Base-by-base conservation (phyloP, 257 asterid species). In the Primulina eburnea region DNA sequence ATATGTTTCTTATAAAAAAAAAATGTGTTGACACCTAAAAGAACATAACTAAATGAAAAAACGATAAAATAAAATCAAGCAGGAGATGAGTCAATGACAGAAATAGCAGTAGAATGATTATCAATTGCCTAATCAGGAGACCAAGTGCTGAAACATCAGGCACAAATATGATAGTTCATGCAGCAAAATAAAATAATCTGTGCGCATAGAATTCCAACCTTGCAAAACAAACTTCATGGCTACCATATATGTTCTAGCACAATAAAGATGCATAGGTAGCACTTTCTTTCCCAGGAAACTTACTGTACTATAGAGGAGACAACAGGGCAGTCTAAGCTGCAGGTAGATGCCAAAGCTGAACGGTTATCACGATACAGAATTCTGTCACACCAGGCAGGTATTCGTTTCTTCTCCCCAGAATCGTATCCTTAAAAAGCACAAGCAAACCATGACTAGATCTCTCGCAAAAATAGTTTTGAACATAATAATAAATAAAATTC, bases 301-400 rank as follows among this genome's bases (percentile, higher is more conserved):
- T 88, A 94, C 99, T 73, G 93, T 78, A 84, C 60, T 76, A 81
- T 74, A 62, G 96, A 84, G 9, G 95, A 81, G 68, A 86, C 99
- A 32, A 94, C 88, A 14, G 99, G 99, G 79, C 96, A 94, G 61
- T 94, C 96, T 77, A 94, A 84, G 87, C 91, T 84, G 87, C 97
- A 94, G 21, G 84, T 64, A 60, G 96, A 80, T 24, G 38, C 84
- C 68, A 92, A 80, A 76, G 85, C 78, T 60, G 89, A 79, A 47
- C 99, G 93, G 77, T 79, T 86, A 77, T 94, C 99, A 53, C 97
- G 96, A 80, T 85, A 91, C 82, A 94, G 70, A 64, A 94, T 91
- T 77, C 99, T 88, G 82, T 94, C 99, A 75, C 99, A 94, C 99
- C 99, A 94, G 50, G 99, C 99, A 72, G 99, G 99, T 76, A 86